Base-by-base conservation (phyloP, 148 eudicot genomes). In the Simmondsia chinensis region DNA sequence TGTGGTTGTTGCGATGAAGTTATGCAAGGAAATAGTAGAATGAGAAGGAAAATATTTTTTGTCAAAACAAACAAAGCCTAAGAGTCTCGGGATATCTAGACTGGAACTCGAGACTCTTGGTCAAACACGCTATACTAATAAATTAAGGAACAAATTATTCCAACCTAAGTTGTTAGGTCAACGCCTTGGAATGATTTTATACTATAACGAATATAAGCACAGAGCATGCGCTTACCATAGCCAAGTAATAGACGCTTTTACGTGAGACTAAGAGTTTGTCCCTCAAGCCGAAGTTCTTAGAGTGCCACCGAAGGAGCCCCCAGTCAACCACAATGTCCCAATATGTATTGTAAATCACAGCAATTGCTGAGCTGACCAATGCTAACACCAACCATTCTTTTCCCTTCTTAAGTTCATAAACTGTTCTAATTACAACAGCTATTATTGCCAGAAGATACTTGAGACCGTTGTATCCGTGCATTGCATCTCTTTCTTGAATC, bases 271-370 rank as follows among this genome's bases (percentile, higher is more conserved):
- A 19, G 33, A 82, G 77, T 53, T 75, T 79, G 36, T 87, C 82
- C 49, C 96, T 73, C 28, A 87, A 63, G 44, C 59, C 59, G 17
- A 56, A 55, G 63, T 87, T 79, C 44, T 58, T 79, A 6, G 93
- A 87, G 24, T 65, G 65, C 37, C 63, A 48, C 25, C 75, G 71
- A 17, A 87, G 55, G 28, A 82, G 96, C 43, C 96, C 96, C 96
- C 93, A 87, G 52, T 87, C 96, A 10, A 73, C 33, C 1, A 76
- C 74, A 3, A 87, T 60, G 54, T 82, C 96, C 94, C 96, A 87
- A 47, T 87, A 87, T 13, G 82, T 82, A 39, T 74, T 68, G 4
- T 66, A 47, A 9, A 61, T 17, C 34, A 72, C 71, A 16, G 96
- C 87, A 55, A 74, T 45, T 52, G 60, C 59, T 17, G 96, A 82